Base-by-base conservation (phyloP, 192 early-diverging fungal species). In the Backusella westeae region DNA sequence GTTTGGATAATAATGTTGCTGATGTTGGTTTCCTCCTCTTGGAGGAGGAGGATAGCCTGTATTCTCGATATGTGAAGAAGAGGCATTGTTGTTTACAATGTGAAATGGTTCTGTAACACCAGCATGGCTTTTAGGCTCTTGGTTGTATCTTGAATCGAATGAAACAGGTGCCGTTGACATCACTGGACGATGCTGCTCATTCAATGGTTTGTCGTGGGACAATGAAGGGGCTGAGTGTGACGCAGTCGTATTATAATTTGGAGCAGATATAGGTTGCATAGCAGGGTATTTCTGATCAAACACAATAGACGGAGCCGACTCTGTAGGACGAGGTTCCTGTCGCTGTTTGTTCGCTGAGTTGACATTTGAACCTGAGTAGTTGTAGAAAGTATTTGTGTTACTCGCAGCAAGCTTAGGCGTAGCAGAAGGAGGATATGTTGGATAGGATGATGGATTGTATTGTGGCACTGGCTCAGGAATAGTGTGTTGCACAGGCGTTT, bases 251-350 rank as follows among this genome's bases (percentile, higher is more conserved):
- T 9, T 63, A 29, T 63, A 63, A 29, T 63, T 63, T 23, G 56
- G 56, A 29, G 12, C 23, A 63, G 56, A 63, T 14, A 63, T 63
- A 8, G 56, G 56, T 63, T 63, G 56, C 23, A 63, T 63, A 29
- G 56, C 56, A 14, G 56, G 56, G 29, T 63, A 63, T 63, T 63
- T 23, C 26, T 63, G 56, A 63, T 63, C 56, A 63, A 63, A 63
- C 9, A 26, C 56, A 29, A 63, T 29, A 63, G 56, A 63, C 4
- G 56, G 56, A 26, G 23, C 56, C 4, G 56, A 63, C 26, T 29
- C 56, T 63, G 56, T 63, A 29, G 56, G 56, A 29, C 56, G 56
- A 63, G 56, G 12, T 0, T 63, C 23, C 4, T 63, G 56, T 12
- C 29, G 56, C 9, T 63, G 7, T 26, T 26, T 63, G 26, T 63